phyloP scores from a whole-genome alignment of 805 yeast genomes.

The Ogataea chonburiensis region DNA sequence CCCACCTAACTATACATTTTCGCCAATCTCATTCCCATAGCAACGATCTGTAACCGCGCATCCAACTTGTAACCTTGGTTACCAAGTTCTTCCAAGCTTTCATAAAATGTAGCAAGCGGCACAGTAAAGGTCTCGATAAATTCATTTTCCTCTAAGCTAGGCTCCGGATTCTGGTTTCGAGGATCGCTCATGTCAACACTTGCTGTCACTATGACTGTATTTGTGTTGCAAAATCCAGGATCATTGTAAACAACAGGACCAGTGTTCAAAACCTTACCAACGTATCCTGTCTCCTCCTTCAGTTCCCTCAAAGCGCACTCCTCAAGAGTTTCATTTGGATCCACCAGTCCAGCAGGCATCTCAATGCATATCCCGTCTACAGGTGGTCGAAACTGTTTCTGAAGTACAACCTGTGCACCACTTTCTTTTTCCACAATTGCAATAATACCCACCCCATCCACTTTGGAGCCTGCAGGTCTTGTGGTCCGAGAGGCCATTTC shows the following conservation, averaged over 20 bases:
- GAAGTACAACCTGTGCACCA: slow-evolving; percentile 51
- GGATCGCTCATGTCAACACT: slow-evolving; percentile 67
- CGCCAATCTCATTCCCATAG: slow-evolving; percentile 73
- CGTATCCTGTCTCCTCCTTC: slow-evolving; percentile 89
- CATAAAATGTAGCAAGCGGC: slow-evolving; percentile 59
- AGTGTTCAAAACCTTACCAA: slow-evolving; percentile 52
- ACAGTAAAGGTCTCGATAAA: slow-evolving; percentile 85
- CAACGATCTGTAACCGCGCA: slow-evolving; percentile 83
- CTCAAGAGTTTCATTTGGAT: slow-evolving; percentile 74
- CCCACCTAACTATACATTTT: slow-evolving; percentile 7
- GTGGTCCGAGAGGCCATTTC: slow-evolving; percentile 86
- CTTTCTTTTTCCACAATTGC: slow-evolving; percentile 59
- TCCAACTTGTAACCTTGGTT: slow-evolving; percentile 75
- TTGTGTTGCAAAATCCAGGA: slow-evolving; percentile 84
- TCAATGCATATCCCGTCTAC: slow-evolving; percentile 85
- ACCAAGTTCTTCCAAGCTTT: slow-evolving; percentile 49
- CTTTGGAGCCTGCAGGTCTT: slow-evolving; percentile 54
- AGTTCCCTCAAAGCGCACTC: slow-evolving; percentile 85
- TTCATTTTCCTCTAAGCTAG: slow-evolving; percentile 85
- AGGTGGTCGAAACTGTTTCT: slow-evolving; percentile 93
- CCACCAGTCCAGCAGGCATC: slow-evolving; percentile 93
- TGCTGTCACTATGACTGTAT: slow-evolving; percentile 73
- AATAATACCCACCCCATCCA: slow-evolving; percentile 91
- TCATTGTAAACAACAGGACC: slow-evolving; percentile 43
- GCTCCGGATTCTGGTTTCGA: slow-evolving; percentile 65